phyloP scores from a whole-genome alignment of 169 alveolate genomes.

The Plasmodium yoelii region DNA sequence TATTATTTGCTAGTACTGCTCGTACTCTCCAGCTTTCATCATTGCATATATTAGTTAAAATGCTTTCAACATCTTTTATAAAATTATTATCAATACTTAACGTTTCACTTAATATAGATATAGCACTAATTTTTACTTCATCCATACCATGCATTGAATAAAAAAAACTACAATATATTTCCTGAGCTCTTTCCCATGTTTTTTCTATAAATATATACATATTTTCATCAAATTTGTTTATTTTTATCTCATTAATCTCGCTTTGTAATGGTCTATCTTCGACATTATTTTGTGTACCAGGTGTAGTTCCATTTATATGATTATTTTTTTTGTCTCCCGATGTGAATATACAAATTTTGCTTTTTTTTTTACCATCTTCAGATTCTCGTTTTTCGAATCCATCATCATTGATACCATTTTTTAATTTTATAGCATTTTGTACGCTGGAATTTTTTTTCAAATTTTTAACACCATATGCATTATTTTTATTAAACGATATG shows the following conservation, averaged over 20 bases:
- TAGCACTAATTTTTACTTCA: slow-evolving; percentile 77
- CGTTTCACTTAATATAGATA: slow-evolving; percentile 43
- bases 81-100: slow-evolving; percentile 45
- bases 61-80: slow-evolving; percentile 28
- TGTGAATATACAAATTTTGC: background rate
- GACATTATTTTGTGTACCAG: background rate
- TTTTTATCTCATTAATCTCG: background rate
- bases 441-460: background rate
- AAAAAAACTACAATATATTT: slow-evolving; percentile 56
- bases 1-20: slow-evolving; percentile 67
- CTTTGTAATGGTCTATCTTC: background rate
- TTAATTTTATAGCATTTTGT: background rate
- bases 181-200: slow-evolving; percentile 51
- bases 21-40: slow-evolving; percentile 78
- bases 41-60: slow-evolving; percentile 62
- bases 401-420: background rate
- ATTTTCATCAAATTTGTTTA: background rate
- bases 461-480: background rate
- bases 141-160: slow-evolving; percentile 70
- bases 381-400: background rate
- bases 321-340: background rate
- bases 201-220: slow-evolving; percentile 29
- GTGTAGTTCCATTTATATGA: background rate
- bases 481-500: background rate
- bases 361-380: slow-evolving; percentile 15